phyloP scores from a whole-genome alignment of 2,329 filamentous ascomycete species.

The Colletotrichum coccodes region DNA sequence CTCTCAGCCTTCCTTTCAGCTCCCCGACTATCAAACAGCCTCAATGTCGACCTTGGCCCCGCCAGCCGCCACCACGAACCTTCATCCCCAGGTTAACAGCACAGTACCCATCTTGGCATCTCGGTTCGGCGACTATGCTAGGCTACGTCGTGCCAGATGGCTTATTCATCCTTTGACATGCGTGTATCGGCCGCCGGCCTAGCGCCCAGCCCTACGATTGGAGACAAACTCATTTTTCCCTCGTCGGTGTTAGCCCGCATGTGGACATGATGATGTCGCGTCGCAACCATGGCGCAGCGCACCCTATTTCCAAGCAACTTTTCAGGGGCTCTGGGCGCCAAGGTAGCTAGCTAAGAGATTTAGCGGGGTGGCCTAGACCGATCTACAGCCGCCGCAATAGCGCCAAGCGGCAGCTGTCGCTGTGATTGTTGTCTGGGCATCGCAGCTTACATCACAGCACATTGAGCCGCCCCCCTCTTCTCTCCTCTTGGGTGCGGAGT shows the following conservation, averaged over 20 bases:
- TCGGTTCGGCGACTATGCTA: neutral
- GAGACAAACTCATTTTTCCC: neutral
- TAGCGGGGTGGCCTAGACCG: neutral
- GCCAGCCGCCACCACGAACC: conserved; percentile 3
- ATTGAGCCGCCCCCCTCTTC: neutral
- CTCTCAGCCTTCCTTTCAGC: conserved; percentile 7
- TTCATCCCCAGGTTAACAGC: neutral
- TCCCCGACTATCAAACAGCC: neutral
- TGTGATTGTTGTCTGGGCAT: neutral
- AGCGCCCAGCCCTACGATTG: conserved; percentile 1
- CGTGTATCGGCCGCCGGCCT: conserved; percentile 1
- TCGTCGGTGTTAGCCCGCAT: conserved; percentile 6
- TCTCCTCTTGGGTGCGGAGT: neutral
- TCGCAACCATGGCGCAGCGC: neutral
- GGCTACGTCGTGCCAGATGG: neutral
- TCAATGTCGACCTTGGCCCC: conserved; percentile 6
- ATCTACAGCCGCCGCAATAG: neutral
- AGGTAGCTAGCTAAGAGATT: neutral
- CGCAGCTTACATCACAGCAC: neutral
- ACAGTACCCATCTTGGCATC: neutral
- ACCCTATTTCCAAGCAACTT: neutral
- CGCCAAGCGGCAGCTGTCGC: neutral
- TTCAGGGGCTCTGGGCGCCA: conserved; percentile 15
- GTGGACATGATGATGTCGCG: conserved; percentile 1
- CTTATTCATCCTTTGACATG: conserved; percentile 4